phyloP scores from a whole-genome alignment of 1,284 basidiomycete genomes.

The Ceratobasidium sp. region DNA sequence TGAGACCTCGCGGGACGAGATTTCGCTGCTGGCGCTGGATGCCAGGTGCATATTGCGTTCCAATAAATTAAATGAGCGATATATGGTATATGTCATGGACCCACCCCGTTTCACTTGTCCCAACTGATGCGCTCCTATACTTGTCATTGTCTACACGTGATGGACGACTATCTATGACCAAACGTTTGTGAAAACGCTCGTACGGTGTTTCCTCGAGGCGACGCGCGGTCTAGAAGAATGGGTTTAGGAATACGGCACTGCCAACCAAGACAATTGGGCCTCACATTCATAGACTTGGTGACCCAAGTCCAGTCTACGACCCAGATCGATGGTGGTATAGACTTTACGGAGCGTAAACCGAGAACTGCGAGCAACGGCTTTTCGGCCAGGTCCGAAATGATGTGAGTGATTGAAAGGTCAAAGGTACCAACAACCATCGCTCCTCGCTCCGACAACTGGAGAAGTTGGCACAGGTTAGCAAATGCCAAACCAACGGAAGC shows the following conservation, averaged over 20 bases:
- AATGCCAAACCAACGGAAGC: background rate
- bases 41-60: slow-evolving; percentile 32
- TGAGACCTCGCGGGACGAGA: slow-evolving; percentile 27
- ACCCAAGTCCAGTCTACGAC: slow-evolving; percentile 36
- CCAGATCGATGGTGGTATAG: slow-evolving; percentile 37
- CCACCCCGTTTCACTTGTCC: slow-evolving; percentile 37
- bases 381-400: slow-evolving; percentile 38
- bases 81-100: slow-evolving; percentile 16
- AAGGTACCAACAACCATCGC: slow-evolving; percentile 33
- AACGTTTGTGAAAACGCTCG: slow-evolving; percentile 34
- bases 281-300: slow-evolving; percentile 37
- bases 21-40: slow-evolving; percentile 29
- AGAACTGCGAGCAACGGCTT: slow-evolving; percentile 23
- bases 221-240: slow-evolving; percentile 18
- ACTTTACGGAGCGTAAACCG: slow-evolving; percentile 19
- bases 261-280: slow-evolving; percentile 3
- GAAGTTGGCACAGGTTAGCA: slow-evolving; percentile 1
- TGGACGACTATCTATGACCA: slow-evolving; percentile 20
- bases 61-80: slow-evolving; percentile 5
- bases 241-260: slow-evolving; percentile 1
- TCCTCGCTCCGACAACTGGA: slow-evolving; percentile 24
- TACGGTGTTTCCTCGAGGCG: slow-evolving; percentile 38
- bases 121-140: slow-evolving; percentile 31
- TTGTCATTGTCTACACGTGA: slow-evolving; percentile 24
- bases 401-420: slow-evolving; percentile 30